phyloP scores from a whole-genome alignment of 2,329 filamentous ascomycete genomes.

The Hymenoscyphus fructigenus region DNA sequence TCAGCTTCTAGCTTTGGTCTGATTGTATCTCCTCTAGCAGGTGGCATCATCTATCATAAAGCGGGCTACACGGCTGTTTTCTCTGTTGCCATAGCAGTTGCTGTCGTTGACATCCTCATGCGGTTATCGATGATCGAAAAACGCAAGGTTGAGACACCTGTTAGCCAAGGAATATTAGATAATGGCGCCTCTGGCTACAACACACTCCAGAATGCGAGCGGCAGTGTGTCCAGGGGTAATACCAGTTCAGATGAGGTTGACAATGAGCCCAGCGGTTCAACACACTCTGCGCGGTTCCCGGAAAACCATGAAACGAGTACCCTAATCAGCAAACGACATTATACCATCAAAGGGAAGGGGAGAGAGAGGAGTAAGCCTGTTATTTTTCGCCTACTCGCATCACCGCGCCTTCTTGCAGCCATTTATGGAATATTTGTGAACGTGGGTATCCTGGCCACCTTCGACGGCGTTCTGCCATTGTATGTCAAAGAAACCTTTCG shows the following conservation, averaged over 20 bases:
- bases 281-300: too few species aligned
- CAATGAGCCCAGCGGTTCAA: too few species aligned
- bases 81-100: constrained; percentile 53
- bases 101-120: constrained; percentile 52
- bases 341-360: background rate
- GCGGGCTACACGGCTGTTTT: constrained; percentile 60
- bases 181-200: background rate
- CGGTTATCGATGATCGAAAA: constrained; percentile 55
- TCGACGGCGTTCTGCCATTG: constrained; percentile 54
- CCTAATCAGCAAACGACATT: background rate
- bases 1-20: constrained; percentile 56
- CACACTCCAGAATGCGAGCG: background rate
- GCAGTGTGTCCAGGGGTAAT: background rate
- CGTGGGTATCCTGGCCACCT: constrained; percentile 49
- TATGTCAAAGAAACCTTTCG: constrained; percentile 51
- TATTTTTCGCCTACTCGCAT: constrained; percentile 18
- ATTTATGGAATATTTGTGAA: constrained; percentile 45
- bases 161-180: constrained; percentile 36
- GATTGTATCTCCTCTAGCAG: constrained; percentile 54
- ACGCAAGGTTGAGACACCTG: constrained; percentile 47
- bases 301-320: background rate
- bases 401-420: constrained; percentile 37
- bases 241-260: background rate
- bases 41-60: constrained; percentile 56
- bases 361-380: constrained; percentile 13